Evolutionary conservation across 2,329 filamentous ascomycete species (phyloP), one percentile per base, ranked within the genome.

Genomic region (Teratosphaeria gauchensis): DNA sequence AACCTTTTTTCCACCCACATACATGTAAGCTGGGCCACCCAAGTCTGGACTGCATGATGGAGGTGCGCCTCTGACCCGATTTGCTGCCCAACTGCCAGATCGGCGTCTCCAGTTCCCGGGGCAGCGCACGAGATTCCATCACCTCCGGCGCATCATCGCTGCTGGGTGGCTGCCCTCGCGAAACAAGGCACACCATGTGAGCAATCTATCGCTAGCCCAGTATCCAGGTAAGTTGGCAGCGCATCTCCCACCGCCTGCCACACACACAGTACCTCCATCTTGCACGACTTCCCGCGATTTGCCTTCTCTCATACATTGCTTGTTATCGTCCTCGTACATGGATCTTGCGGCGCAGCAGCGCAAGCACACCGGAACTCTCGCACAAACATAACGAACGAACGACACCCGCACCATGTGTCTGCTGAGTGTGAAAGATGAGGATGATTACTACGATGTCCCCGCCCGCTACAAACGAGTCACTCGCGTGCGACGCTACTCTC

Each of bases 341-440:
- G 16, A 8, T 8, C n/a, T 2, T 8, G n/a, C 16, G 7, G 7
- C 35, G 11, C 35, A 12, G 11, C 35, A 12, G 35, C 35, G 11
- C 7, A 14, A 42, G 6, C 14, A 9, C 33, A 9, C 14, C 9
- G 14, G 6, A 35, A 35, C 33, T 9, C 11, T 16, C n/a, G 38
- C 38, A 12, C 38, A 6, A 46, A 46, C 38, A 5, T n/a, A 7
- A 3, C 42, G 3, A 8, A 48, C 24, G 9, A 56, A 16, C 5
- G 31, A 16, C 16, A 12, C 57, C 1, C 7, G 2, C 46, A 51
- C 32, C 12, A 62, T 79, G 77, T 79, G 77, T 67, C 74, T 78
- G 38, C 66, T 78, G 68, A 74, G 73, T 61, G 74, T 78, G 58
- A 73, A 73, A 59, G 72, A 76, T 56, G 76, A 77, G 62, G 42